Conservation (phyloP, 257 asterid species). For the Lycium ferocissimum region DNA sequence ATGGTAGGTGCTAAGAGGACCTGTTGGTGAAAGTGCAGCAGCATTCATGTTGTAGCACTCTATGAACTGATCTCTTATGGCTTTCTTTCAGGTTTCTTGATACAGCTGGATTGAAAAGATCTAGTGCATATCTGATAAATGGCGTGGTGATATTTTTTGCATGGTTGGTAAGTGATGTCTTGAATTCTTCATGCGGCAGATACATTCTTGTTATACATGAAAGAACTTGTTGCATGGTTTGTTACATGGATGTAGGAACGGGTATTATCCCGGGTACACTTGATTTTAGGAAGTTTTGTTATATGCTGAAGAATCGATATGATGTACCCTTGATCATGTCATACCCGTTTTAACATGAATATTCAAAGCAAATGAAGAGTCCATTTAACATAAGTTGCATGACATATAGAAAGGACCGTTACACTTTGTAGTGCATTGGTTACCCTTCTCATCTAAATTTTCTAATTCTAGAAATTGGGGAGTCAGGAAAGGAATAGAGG, state of each 20-base stretch:
- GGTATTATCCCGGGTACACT: slow-evolving; percentile 18
- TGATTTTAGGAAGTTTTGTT: neutral
- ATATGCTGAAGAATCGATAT: slow-evolving; percentile 16
- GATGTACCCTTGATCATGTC: neutral
- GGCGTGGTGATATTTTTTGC: slow-evolving; percentile 81
- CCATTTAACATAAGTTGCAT: slow-evolving; percentile 20
- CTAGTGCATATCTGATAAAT: slow-evolving; percentile 72
- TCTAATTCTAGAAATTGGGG: neutral
- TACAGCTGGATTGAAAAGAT: slow-evolving; percentile 83
- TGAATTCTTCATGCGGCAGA: neutral
- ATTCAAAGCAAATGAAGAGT: slow-evolving; percentile 22
- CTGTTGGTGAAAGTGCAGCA: neutral
- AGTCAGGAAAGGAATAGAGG: neutral
- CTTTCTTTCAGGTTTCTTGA: slow-evolving; percentile 78
- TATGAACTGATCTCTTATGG: slow-evolving; percentile 38
- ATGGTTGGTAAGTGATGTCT: slow-evolving; percentile 75
- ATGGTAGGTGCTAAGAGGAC: slow-evolving; percentile 58
- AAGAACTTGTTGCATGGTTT: slow-evolving; percentile 9
- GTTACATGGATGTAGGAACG: slow-evolving; percentile 6
- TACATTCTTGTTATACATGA: neutral
- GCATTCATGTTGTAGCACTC: slow-evolving; percentile 21
- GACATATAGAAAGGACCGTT: neutral
- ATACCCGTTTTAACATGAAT: neutral
- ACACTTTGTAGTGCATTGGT: slow-evolving; percentile 14
- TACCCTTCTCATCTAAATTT: neutral